These are phyloP conservation scores for Sporothrix pseudoabietina DNA, from an alignment of 2,329 filamentous ascomycete genomes.

Conservation along the genomic window DNA sequence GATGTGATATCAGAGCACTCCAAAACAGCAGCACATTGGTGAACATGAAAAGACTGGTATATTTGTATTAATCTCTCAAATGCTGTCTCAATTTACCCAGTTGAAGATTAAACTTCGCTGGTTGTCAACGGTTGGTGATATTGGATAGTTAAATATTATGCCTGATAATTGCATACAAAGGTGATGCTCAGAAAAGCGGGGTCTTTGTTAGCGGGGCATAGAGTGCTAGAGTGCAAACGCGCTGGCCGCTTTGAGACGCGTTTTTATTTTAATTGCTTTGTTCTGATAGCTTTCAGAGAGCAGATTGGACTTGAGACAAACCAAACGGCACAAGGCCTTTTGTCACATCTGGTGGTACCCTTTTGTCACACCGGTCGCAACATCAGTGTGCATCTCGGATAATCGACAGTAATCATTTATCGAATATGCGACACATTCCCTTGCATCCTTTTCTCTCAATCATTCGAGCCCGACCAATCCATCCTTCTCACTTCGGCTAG, in stretches of 20 bases:
- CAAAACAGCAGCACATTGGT: background rate
- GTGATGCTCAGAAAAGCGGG: background rate
- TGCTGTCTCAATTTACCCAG: background rate
- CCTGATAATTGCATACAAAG: background rate
- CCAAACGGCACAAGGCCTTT: background rate
- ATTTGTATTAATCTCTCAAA: background rate
- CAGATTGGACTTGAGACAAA: background rate
- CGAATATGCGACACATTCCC: background rate
- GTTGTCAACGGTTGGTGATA: background rate
- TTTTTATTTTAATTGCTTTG: constrained; percentile 13
- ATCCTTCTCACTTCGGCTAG: background rate
- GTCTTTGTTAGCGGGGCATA: background rate
- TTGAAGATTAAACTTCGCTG: background rate
- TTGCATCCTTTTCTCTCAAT: background rate
- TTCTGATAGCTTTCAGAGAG: background rate
- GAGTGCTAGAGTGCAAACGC: background rate
- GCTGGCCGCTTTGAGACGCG: background rate
- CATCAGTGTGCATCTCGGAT: background rate
- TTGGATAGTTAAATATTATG: background rate
- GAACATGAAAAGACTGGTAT: background rate
- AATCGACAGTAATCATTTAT: background rate
- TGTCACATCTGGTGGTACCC: background rate
- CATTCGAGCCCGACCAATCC: background rate
- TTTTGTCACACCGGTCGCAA: background rate
- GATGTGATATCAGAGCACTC: background rate